These are phyloP conservation scores for Podospora anserina DNA, from an alignment of 495 filamentous ascomycete species.

Conservation along the genomic window DNA sequence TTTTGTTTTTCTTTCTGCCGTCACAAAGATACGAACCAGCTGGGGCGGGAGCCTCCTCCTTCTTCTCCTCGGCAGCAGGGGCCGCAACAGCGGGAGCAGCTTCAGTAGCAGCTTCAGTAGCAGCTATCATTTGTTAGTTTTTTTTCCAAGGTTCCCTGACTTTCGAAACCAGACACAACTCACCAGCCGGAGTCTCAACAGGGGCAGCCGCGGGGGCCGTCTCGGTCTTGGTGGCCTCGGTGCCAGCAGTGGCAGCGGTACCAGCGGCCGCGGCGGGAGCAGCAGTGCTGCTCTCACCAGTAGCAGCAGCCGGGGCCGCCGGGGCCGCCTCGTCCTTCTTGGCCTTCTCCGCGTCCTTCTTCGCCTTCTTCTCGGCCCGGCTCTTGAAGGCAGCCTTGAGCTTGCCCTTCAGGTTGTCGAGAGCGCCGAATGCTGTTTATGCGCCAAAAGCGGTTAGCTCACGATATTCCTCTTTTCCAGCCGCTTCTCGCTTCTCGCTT, in stretches of 20 bases:
- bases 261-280: conserved; percentile 12
- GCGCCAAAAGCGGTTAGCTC: neutral
- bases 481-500: neutral
- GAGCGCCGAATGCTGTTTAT: conserved; percentile 26
- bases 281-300: conserved; percentile 6
- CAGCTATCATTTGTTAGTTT: neutral
- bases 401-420: conserved; percentile 37
- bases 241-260: conserved; percentile 14
- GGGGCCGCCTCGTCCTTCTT: conserved; percentile 9
- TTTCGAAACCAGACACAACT: neutral
- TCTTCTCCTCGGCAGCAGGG: conserved; percentile 16
- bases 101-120: conserved; percentile 12
- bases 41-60: conserved; percentile 12
- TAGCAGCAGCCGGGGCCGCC: neutral
- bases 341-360: conserved; percentile 18
- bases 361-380: conserved; percentile 25
- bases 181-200: conserved; percentile 12
- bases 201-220: conserved; percentile 17
- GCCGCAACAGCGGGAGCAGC: conserved; percentile 10
- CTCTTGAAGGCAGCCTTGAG: conserved; percentile 39
- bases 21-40: neutral
- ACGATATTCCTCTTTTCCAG: neutral
- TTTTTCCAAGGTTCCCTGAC: neutral
- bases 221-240: conserved; percentile 25
- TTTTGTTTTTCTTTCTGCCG: neutral